Evolutionary conservation across 2,329 filamentous ascomycete genomes (phyloP).

Genomic region (Gremmenia infestans): DNA sequence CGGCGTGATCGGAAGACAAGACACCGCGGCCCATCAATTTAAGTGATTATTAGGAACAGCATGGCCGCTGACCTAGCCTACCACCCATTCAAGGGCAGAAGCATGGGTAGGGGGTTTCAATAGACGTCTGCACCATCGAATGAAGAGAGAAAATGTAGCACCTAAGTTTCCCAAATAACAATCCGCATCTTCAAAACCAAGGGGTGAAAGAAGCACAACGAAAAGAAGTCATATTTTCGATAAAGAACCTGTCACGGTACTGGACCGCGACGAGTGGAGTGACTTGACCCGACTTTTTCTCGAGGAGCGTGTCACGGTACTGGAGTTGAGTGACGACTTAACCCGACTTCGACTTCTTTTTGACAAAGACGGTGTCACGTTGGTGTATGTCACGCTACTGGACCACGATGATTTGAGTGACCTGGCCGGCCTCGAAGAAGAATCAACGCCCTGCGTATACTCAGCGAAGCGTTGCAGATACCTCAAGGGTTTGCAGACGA

Average conservation of each 20-base stretch:
- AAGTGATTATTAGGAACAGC: too few species aligned
- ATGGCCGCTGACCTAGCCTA: too few species aligned
- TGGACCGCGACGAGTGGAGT: too few species aligned
- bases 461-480: conserved; percentile 15
- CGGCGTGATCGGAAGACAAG: too few species aligned
- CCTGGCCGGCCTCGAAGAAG: background rate
- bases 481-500: conserved; percentile 18
- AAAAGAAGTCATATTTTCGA: background rate
- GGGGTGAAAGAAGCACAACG: background rate
- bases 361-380: background rate
- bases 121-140: background rate
- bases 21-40: too few species aligned
- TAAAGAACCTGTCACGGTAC: background rate
- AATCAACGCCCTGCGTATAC: conserved; percentile 1
- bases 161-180: background rate
- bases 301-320: background rate
- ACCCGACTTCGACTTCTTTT: background rate
- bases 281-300: too few species aligned
- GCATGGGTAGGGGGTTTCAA: too few species aligned
- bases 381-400: background rate
- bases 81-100: too few species aligned
- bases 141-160: background rate
- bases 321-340: background rate
- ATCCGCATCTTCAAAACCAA: background rate
- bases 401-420: conserved; percentile 3